Conservation (phyloP, 2,329 filamentous ascomycete species). For the Colletotrichum australisinense region DNA sequence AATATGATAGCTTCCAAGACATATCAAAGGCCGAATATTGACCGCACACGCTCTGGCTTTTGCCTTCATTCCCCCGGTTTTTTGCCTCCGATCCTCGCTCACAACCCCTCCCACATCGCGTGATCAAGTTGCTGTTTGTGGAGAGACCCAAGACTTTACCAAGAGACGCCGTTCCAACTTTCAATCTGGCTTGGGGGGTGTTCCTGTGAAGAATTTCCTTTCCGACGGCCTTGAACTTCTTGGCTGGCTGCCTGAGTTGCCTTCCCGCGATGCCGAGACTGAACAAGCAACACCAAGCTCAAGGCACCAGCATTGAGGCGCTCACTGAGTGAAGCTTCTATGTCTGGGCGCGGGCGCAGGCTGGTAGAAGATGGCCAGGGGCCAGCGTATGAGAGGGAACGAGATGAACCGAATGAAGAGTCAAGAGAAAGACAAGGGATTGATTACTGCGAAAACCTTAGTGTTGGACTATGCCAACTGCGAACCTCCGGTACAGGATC, state of each 20-base stretch:
- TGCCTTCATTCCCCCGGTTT: neutral
- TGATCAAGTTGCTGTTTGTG: constrained; percentile 21
- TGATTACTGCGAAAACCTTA: neutral
- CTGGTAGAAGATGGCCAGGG: neutral
- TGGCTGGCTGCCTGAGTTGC: neutral
- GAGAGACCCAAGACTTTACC: constrained; percentile 22
- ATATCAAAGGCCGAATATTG: neutral
- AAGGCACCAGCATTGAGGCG: neutral
- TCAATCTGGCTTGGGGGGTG: neutral
- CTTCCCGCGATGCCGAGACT: constrained; percentile 15
- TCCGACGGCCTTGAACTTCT: neutral
- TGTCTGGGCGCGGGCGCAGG: constrained; percentile 5
- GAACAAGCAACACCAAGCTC: constrained; percentile 30
- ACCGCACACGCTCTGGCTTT: neutral
- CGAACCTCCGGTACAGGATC: neutral
- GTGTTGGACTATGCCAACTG: constrained; percentile 4
- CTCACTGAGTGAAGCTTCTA: neutral
- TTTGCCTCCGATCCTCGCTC: neutral
- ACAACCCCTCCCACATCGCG: constrained; percentile 11
- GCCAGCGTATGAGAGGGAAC: neutral
- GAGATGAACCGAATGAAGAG: neutral
- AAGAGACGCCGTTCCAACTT: neutral
- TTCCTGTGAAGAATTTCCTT: neutral
- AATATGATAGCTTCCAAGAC: constrained; percentile 17
- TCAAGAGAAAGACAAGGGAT: neutral